Percentiles rank a stretch among this genome's conserved stretches.
These are phyloP conservation scores for Bjerkandera adusta DNA, from an alignment of 1,284 basidiomycete genomes.

Conservation along the genomic window DNA sequence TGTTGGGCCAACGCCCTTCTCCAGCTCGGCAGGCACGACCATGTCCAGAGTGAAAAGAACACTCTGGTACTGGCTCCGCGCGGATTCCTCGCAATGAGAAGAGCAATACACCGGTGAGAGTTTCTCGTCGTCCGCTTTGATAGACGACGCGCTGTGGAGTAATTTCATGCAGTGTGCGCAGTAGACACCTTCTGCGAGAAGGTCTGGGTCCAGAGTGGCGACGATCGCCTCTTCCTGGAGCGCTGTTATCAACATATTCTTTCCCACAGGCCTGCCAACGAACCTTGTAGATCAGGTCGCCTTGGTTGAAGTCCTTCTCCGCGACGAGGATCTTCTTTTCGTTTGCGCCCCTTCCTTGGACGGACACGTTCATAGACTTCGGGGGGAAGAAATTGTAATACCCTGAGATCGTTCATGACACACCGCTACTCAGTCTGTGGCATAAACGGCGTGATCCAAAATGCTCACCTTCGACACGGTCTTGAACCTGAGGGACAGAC, in stretches of 20 bases:
- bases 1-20: constrained; percentile 32
- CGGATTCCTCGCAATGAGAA: constrained; percentile 53
- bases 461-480: constrained; percentile 73
- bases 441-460: constrained; percentile 26
- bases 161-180: constrained; percentile 70
- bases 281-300: constrained; percentile 76
- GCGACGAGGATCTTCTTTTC: constrained; percentile 59
- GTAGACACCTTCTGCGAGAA: constrained; percentile 61
- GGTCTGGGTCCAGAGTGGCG: constrained; percentile 64
- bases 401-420: constrained; percentile 40
- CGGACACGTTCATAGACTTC: constrained; percentile 62
- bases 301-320: constrained; percentile 64
- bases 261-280: constrained; percentile 5
- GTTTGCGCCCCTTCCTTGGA: constrained; percentile 41
- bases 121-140: constrained; percentile 48
- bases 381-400: constrained; percentile 76
- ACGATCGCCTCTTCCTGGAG: constrained; percentile 70
- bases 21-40: constrained; percentile 53
- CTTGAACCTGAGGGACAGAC: constrained; percentile 50
- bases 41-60: constrained; percentile 69
- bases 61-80: constrained; percentile 58
- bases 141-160: constrained; percentile 43
- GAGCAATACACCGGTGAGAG: constrained; percentile 71
- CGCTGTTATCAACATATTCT: not conserved
- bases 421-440: constrained; percentile 15